Base-by-base conservation (phyloP, 129 eudicot species). In the Pittosporum tobira region DNA sequence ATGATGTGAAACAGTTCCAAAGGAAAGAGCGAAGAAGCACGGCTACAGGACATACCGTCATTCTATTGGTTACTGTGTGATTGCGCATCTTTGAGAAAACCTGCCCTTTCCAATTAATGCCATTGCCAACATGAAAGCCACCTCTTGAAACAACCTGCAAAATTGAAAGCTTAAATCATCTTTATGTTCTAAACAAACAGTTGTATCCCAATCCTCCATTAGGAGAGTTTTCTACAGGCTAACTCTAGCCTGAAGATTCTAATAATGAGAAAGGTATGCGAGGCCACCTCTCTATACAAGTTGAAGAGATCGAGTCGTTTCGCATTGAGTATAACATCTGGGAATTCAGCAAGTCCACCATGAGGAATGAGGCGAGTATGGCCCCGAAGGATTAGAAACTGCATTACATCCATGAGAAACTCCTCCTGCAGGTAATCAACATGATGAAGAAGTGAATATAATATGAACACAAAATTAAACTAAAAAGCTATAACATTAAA, bases 41-140 rank as follows among this genome's bases (percentile, higher is more conserved):
- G n/a, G n/a, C n/a, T n/a, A n/a, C n/a, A 22, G 71, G 50, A 23
- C 81, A 53, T 91, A 91, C 99, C 6, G 99, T 91, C 99, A 91
- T 91, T 75, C 87, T 83, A 68, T 91, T 91, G 27, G 99, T 91
- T 52, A 84, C 81, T 4, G 99, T 91, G 73, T 91, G 95, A 71
- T 91, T 91, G 46, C 96, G 88, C 99, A 91, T 91, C 85, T 91
- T 91, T 25, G 95, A 91, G 75, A 91, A 91, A 66, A 91, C 96
- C 63, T 91, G 99, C 30, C 99, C 99, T 86, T 91, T 91, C 99
- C 99, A 91, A 59, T 91, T 91, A 64, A 91, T 91, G 61, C 99
- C 99, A 62, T 91, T 91, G 61, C 99, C 99, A 65, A 91, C 99
- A 74, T 91, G 94, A 74, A 91, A 91, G 4, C 99, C 99, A 7